These are phyloP conservation scores for Amaranthus tricolor DNA, from an alignment of 179 eudicot genomes.

Conservation along the genomic window DNA sequence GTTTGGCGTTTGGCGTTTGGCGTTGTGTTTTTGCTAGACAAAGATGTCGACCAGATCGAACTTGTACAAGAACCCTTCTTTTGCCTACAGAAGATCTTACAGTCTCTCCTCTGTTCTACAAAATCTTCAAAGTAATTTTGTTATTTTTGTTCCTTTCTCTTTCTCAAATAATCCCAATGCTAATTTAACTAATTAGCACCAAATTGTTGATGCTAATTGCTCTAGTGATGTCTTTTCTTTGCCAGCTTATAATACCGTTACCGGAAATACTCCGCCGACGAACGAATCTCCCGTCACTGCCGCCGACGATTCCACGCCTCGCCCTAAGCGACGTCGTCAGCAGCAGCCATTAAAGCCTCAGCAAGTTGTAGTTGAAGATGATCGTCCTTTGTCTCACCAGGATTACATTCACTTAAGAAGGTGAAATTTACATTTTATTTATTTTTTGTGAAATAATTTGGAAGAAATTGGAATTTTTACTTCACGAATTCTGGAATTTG, in stretches of 20 bases:
- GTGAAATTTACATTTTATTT: conserved; percentile 27
- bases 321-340: conserved; percentile 44
- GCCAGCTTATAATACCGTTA: conserved; percentile 55
- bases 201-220: background rate
- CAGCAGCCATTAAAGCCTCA: conserved; percentile 11
- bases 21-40: background rate
- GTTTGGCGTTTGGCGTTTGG: too few species aligned
- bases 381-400: conserved; percentile 68
- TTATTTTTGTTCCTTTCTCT: background rate
- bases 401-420: conserved; percentile 59
- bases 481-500: conserved; percentile 12
- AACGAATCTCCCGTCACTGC: conserved; percentile 2
- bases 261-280: conserved; percentile 52
- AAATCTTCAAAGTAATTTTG: conserved; percentile 49
- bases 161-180: background rate
- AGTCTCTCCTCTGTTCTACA: conserved; percentile 64
- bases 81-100: conserved; percentile 52
- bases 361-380: conserved; percentile 27
- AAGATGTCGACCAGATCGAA: conserved; percentile 57
- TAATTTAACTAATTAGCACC: background rate
- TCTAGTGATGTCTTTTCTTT: conserved; percentile 3
- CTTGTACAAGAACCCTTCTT: conserved; percentile 75
- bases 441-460: background rate
- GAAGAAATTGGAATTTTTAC: background rate
- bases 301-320: conserved; percentile 9